Evolutionary conservation across 2,329 filamentous ascomycete species (phyloP).

Genomic region (Sclerotinia nivalis): DNA sequence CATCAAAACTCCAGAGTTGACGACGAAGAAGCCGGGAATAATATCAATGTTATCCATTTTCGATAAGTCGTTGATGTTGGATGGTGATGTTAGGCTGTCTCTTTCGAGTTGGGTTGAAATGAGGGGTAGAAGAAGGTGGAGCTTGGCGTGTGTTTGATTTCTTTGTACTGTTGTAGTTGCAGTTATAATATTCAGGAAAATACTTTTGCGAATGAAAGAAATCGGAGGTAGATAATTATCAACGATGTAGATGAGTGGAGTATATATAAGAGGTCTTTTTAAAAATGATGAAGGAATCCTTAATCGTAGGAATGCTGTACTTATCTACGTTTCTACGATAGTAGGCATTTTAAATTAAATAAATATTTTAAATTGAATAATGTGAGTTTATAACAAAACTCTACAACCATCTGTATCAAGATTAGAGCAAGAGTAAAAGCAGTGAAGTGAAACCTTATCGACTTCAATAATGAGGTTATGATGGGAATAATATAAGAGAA

Average conservation of each 20-base stretch:
- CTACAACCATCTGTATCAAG: no score
- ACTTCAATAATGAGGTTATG: no score
- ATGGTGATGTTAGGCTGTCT: background rate
- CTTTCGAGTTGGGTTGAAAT: background rate
- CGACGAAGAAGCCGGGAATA: slow-evolving; percentile 14
- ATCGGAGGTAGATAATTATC: background rate
- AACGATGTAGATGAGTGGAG: background rate
- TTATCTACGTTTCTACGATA: no score
- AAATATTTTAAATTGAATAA: no score
- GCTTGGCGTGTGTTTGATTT: background rate
- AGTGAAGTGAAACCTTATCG: no score
- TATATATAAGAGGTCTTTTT: background rate
- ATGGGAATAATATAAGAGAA: no score
- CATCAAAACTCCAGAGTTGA: slow-evolving; percentile 15
- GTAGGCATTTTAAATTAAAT: no score
- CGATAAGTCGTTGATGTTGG: background rate
- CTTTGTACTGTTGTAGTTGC: background rate
- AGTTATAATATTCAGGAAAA: background rate
- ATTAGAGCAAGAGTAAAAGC: no score
- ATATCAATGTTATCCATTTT: slow-evolving; percentile 23
- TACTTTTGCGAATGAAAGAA: background rate
- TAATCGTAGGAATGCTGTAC: background rate
- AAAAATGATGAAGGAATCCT: background rate
- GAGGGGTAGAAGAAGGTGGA: background rate
- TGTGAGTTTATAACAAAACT: no score